phyloP scores from a whole-genome alignment of 1,284 basidiomycete species.

The Apiotrichum mycotoxinovorans region DNA sequence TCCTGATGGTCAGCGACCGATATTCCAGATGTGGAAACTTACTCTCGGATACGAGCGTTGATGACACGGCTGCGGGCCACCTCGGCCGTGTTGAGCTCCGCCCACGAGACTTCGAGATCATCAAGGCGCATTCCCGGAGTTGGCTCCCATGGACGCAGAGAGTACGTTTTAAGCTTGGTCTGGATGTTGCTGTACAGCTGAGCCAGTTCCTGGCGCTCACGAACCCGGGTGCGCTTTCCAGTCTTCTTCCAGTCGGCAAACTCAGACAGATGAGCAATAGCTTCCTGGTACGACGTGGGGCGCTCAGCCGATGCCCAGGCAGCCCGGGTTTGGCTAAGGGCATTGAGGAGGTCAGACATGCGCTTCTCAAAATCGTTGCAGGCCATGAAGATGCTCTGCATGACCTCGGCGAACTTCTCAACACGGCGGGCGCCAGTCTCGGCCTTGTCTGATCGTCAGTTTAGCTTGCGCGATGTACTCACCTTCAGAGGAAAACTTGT shows the following conservation, averaged over 20 bases:
- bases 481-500: constrained; percentile 97
- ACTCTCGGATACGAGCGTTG: constrained; percentile 89
- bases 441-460: constrained; percentile 67
- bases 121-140: constrained; percentile 63
- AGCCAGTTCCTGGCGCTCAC: constrained; percentile 81
- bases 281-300: constrained; percentile 72
- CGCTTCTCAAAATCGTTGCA: constrained; percentile 89
- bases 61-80: constrained; percentile 74
- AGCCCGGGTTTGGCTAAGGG: constrained; percentile 62
- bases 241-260: constrained; percentile 83
- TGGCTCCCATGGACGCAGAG: constrained; percentile 77
- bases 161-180: constrained; percentile 90
- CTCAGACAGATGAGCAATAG: constrained; percentile 67
- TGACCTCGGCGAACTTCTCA: constrained; percentile 92
- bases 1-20: constrained; percentile 54
- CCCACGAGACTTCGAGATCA: constrained; percentile 81
- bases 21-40: constrained; percentile 40
- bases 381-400: constrained; percentile 59
- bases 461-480: constrained; percentile 26
- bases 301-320: constrained; percentile 64
- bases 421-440: constrained; percentile 90
- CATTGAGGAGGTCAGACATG: constrained; percentile 59
- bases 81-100: constrained; percentile 67
- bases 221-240: constrained; percentile 80
- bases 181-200: constrained; percentile 90